These are phyloP conservation scores for Chaetomium tenue DNA, from an alignment of 495 filamentous ascomycete species.

Conservation along the genomic window DNA sequence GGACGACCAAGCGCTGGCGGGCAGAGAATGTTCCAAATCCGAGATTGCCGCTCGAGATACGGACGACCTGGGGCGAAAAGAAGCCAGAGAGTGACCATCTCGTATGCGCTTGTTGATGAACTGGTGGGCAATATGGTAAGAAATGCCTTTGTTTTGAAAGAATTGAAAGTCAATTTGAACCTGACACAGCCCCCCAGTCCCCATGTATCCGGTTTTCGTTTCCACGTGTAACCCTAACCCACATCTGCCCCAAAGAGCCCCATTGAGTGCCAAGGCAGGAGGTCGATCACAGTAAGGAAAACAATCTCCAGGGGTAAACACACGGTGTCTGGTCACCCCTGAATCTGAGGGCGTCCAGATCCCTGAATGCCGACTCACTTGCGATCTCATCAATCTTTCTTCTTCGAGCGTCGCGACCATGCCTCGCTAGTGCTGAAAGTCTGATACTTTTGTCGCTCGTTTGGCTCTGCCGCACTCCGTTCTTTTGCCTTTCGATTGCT, in stretches of 20 bases:
- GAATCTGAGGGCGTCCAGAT: conserved; percentile 6
- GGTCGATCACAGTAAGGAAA: neutral
- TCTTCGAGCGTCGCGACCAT: neutral
- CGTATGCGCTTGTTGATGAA: neutral
- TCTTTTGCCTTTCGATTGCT: neutral
- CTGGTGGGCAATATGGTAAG: neutral
- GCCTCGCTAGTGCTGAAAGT: neutral
- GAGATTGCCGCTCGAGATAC: neutral
- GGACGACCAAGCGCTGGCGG: neutral
- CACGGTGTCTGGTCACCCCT: conserved; percentile 8
- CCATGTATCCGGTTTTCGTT: neutral
- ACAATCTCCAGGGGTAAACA: neutral
- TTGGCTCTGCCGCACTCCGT: conserved; percentile 7
- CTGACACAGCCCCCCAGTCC: neutral
- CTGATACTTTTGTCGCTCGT: conserved; percentile 18
- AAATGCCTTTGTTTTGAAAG: no score
- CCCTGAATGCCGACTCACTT: neutral
- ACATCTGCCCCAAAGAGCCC: neutral
- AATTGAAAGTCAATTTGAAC: no score
- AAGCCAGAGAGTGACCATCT: neutral
- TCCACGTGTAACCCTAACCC: conserved; percentile 11
- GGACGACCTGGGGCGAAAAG: neutral
- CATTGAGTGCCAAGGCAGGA: neutral
- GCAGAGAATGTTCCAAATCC: neutral
- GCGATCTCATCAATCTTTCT: neutral